A percentile compares a stretch with the other conserved stretches of the same genome.
Conservation (phyloP, 2,329 filamentous ascomycete species). For the Colletotrichum abscissum region DNA sequence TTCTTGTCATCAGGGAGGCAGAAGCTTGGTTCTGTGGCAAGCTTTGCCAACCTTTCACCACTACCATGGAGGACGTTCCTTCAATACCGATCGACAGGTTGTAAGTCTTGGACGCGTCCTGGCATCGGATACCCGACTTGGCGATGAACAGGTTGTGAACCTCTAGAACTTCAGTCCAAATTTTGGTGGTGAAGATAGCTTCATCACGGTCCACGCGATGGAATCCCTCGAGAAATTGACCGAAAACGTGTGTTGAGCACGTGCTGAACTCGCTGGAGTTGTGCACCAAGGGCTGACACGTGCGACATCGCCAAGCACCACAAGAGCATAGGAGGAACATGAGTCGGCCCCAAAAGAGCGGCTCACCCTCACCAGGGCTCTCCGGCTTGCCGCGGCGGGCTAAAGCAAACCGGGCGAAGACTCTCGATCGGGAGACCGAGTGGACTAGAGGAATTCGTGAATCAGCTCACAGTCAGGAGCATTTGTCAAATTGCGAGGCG, state of each 20-base stretch:
- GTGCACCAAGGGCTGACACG: not conserved
- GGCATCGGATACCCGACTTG: slow-evolving; percentile 25
- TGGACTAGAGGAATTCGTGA: not conserved
- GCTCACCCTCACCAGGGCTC: not conserved
- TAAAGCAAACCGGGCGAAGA: not conserved
- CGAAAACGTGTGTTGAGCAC: not conserved
- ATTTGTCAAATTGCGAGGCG: not conserved
- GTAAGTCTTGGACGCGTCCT: slow-evolving; percentile 29
- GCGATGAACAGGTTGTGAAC: not conserved
- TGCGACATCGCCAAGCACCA: not conserved
- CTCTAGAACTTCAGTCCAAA: slow-evolving; percentile 3
- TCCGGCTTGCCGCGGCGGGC: not conserved
- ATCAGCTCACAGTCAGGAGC: not conserved
- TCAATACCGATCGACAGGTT: slow-evolving; percentile 5
- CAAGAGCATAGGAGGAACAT: not conserved
- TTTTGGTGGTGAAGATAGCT: not conserved
- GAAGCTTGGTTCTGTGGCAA: slow-evolving; percentile 13
- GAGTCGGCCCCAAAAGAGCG: not conserved
- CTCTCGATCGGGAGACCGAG: slow-evolving; percentile 13
- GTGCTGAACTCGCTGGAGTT: not conserved
- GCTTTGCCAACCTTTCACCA: slow-evolving; percentile 15
- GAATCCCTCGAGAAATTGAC: not conserved
- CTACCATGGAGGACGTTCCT: not conserved
- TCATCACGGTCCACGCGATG: not conserved
- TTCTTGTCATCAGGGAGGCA: slow-evolving; percentile 12